A percentile compares a stretch with the other conserved stretches of the same genome.
Evolutionary conservation across 345 rosid species (phyloP).

Genomic region (Iberis pinnata): DNA sequence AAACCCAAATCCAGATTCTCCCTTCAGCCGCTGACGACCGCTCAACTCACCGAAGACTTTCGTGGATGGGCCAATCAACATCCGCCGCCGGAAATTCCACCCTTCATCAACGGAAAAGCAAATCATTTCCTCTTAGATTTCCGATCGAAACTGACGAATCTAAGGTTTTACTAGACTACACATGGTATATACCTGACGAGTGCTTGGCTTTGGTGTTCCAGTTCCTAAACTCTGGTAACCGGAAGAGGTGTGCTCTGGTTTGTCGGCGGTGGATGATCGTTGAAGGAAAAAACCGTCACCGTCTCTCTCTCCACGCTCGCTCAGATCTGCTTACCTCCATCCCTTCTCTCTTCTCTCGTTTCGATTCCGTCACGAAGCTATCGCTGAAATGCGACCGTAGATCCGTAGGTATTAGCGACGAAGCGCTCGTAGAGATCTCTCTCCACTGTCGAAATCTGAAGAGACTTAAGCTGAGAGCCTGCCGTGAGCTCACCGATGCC

Average conservation of each 20-base stretch:
- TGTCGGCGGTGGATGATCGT: constrained; percentile 64
- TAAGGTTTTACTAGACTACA: constrained; percentile 37
- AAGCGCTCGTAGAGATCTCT: constrained; percentile 60
- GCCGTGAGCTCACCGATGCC: constrained; percentile 64
- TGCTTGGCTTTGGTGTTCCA: constrained; percentile 73
- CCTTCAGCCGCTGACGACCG: constrained; percentile 8
- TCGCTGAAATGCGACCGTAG: constrained; percentile 79
- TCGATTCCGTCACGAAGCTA: constrained; percentile 80
- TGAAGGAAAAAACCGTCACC: constrained; percentile 83
- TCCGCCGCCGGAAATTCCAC: constrained; percentile 46
- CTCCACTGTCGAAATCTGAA: constrained; percentile 55
- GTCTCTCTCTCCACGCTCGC: constrained; percentile 67
- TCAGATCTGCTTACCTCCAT: constrained; percentile 50
- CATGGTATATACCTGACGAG: constrained; percentile 68
- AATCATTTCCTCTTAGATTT: constrained; percentile 12
- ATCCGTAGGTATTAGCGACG: constrained; percentile 66
- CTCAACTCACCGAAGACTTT: neutral
- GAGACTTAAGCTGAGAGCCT: constrained; percentile 73
- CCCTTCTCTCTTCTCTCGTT: constrained; percentile 58
- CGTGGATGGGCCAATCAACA: constrained; percentile 71
- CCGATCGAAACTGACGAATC: constrained; percentile 28
- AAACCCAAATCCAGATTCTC: neutral
- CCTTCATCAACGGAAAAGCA: constrained; percentile 36
- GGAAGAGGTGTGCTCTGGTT: constrained; percentile 64
- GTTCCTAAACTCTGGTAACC: constrained; percentile 49